phyloP scores from a whole-genome alignment of 2,329 filamentous ascomycete genomes.

The Penicillium sp. region DNA sequence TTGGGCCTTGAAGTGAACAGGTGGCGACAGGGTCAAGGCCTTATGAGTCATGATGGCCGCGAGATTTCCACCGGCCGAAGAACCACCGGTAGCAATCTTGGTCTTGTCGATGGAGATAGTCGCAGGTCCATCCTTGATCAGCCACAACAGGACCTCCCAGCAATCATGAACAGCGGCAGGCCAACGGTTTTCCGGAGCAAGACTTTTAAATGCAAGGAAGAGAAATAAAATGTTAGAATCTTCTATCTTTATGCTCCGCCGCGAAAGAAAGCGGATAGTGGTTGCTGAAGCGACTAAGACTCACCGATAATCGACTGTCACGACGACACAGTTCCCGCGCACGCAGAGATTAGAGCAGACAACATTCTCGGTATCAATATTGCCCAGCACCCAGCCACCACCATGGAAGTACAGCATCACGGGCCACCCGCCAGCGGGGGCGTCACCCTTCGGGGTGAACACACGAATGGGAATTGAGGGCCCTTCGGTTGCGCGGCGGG shows the following conservation, averaged over 20 bases:
- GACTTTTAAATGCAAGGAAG: slow-evolving; percentile 41
- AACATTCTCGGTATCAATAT: slow-evolving; percentile 62
- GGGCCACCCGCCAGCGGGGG: slow-evolving; percentile 57
- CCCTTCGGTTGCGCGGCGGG: slow-evolving; percentile 51
- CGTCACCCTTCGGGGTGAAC: slow-evolving; percentile 55
- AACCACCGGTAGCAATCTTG: slow-evolving; percentile 55
- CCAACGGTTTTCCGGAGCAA: slow-evolving; percentile 62
- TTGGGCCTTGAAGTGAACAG: slow-evolving; percentile 51
- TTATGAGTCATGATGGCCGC: slow-evolving; percentile 59
- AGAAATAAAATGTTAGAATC: not conserved
- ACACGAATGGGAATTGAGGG: slow-evolving; percentile 54
- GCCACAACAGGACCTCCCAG: slow-evolving; percentile 60
- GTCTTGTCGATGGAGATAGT: slow-evolving; percentile 47
- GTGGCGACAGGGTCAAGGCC: slow-evolving; percentile 43
- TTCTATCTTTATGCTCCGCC: too few relatives aligned
- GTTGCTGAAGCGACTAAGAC: too few relatives aligned
- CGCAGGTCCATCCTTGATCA: slow-evolving; percentile 43
- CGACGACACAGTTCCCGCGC: slow-evolving; percentile 56
- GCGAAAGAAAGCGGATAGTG: too few relatives aligned
- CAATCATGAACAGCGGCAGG: slow-evolving; percentile 62
- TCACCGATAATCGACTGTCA: slow-evolving; percentile 61
- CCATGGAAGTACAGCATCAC: slow-evolving; percentile 62
- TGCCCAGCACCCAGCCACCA: slow-evolving; percentile 63
- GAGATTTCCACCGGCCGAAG: slow-evolving; percentile 59
- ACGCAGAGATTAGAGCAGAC: slow-evolving; percentile 60